Conservation (phyloP, 2,329 filamentous ascomycete genomes). For the Trichoderma aggressivum region DNA sequence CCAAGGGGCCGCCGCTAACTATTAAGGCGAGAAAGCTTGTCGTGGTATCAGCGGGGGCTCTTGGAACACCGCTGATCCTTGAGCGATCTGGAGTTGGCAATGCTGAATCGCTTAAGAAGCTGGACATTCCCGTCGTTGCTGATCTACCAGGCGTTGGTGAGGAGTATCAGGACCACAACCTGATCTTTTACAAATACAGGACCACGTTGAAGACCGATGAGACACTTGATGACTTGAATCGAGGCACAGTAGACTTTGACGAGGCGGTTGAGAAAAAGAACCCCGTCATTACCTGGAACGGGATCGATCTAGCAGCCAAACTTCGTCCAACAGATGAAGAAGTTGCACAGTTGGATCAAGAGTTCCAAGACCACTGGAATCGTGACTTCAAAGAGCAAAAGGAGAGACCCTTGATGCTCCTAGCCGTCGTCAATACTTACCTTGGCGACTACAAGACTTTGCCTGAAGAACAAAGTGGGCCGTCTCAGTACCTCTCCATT, state of each 20-base stretch:
- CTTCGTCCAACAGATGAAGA: conserved; percentile 53
- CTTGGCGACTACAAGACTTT: conserved; percentile 11
- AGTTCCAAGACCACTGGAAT: conserved; percentile 54
- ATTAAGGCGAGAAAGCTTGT: conserved; percentile 32
- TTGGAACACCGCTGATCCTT: conserved; percentile 53
- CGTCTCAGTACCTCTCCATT: conserved; percentile 48
- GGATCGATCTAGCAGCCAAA: conserved; percentile 53
- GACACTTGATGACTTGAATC: conserved; percentile 50
- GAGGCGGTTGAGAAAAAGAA: conserved; percentile 45
- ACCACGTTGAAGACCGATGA: conserved; percentile 30
- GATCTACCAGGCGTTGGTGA: conserved; percentile 52
- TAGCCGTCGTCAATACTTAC: conserved; percentile 33
- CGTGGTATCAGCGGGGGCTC: conserved; percentile 43
- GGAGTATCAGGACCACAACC: conserved; percentile 55
- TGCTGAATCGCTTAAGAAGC: conserved; percentile 44
- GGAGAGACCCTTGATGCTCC: conserved; percentile 49
- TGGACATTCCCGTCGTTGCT: conserved; percentile 44
- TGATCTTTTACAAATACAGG: conserved; percentile 51
- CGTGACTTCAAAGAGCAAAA: conserved; percentile 44
- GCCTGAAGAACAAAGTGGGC: neutral
- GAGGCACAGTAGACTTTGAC: conserved; percentile 38
- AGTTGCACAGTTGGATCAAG: conserved; percentile 48
- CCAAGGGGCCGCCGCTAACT: conserved; percentile 17
- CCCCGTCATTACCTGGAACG: conserved; percentile 55
- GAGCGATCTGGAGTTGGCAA: conserved; percentile 62